phyloP scores from a whole-genome alignment of 1,139 yeast genomes.

The Geotrichum reessii region DNA sequence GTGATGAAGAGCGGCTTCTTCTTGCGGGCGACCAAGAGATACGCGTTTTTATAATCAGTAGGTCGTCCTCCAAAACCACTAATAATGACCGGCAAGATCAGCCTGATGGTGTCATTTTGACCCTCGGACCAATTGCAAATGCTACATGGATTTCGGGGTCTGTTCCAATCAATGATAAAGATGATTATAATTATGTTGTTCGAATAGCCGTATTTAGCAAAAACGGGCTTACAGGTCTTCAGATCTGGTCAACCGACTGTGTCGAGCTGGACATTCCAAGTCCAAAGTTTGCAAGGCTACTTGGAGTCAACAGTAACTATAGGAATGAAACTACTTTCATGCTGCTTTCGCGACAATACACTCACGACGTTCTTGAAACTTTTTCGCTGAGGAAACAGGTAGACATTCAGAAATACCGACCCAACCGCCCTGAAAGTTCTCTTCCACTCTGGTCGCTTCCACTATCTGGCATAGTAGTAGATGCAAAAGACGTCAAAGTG shows the following conservation, averaged over 20 bases:
- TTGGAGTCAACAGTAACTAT: not conserved
- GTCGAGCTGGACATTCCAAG: conserved; percentile 5
- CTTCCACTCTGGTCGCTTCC: conserved; percentile 4
- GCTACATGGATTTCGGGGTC: conserved; percentile 12
- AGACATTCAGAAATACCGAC: not conserved
- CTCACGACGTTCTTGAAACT: conserved; percentile 4
- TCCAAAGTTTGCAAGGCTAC: conserved; percentile 2
- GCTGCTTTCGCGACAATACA: conserved; percentile 6
- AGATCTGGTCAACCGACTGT: conserved; percentile 13
- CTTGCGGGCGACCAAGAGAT: conserved; percentile 7
- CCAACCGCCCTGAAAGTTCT: not conserved
- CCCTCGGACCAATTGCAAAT: conserved; percentile 6
- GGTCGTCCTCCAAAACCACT: not conserved
- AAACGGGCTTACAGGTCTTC: conserved; percentile 10
- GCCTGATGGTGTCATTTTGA: conserved; percentile 9
- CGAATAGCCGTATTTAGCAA: conserved; percentile 10
- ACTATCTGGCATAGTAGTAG: conserved; percentile 23
- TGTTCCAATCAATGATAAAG: conserved; percentile 1
- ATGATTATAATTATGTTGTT: conserved; percentile 5
- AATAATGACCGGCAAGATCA: not conserved
- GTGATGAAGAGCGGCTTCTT: conserved; percentile 8
- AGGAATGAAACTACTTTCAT: conserved; percentile 2
- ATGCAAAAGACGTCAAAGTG: conserved; percentile 24
- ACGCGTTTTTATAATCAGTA: conserved; percentile 1
- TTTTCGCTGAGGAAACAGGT: conserved; percentile 7